Evolutionary conservation across 306 rosid genomes (phyloP).

Genomic region (Clitoria ternatea): DNA sequence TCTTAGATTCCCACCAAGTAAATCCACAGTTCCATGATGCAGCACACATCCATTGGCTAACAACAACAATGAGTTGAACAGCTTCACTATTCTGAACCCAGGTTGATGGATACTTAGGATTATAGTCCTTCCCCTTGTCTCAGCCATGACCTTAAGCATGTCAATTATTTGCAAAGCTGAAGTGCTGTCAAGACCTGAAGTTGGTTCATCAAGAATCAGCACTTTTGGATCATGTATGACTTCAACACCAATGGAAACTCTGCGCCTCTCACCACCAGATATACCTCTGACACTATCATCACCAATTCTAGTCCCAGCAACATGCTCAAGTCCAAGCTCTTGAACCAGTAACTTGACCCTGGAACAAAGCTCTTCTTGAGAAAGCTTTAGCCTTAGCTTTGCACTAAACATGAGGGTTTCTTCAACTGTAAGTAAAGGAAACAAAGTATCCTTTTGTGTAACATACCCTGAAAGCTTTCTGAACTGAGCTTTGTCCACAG

Average conservation of each 20-base stretch:
- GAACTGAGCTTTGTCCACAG: slow-evolving; percentile 57
- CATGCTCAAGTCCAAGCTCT: slow-evolving; percentile 76
- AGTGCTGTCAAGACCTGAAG: slow-evolving; percentile 93
- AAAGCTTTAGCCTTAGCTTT: slow-evolving; percentile 49
- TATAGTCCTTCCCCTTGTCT: slow-evolving; percentile 59
- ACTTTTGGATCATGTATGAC: slow-evolving; percentile 89
- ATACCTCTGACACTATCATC: slow-evolving; percentile 81
- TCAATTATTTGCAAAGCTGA: slow-evolving; percentile 84
- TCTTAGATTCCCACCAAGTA: slow-evolving; percentile 55
- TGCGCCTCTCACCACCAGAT: slow-evolving; percentile 86
- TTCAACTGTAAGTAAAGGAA: slow-evolving; percentile 81
- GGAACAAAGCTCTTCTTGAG: slow-evolving; percentile 38
- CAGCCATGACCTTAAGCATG: slow-evolving; percentile 85
- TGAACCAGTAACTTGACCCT: slow-evolving; percentile 64
- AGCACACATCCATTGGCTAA: slow-evolving; percentile 69
- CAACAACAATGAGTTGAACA: slow-evolving; percentile 62
- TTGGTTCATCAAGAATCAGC: slow-evolving; percentile 84
- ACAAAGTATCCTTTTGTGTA: slow-evolving; percentile 75
- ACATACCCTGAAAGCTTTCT: slow-evolving; percentile 81
- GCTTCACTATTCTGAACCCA: slow-evolving; percentile 81
- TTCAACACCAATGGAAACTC: slow-evolving; percentile 93
- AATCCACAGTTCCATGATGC: slow-evolving; percentile 77
- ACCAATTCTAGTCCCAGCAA: slow-evolving; percentile 65
- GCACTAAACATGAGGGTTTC: slow-evolving; percentile 90
- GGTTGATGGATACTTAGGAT: slow-evolving; percentile 92